Evolutionary conservation across 208 protist genomes (phyloP), one percentile per base, ranked within the genome.

Genomic region (Porcisia hertigi): DNA sequence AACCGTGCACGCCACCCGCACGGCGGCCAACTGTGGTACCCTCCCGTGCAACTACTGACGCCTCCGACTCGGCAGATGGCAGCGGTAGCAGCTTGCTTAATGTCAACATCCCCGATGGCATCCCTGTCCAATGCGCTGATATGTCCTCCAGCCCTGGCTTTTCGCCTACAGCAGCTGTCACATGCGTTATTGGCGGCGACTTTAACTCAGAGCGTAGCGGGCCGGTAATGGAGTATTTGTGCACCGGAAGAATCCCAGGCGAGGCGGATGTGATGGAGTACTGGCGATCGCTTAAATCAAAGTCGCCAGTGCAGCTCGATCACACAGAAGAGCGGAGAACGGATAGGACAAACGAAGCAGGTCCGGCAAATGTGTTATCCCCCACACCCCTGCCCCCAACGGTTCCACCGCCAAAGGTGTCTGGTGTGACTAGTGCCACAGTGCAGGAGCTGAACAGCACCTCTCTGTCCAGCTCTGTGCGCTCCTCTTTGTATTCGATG

Each of bases 141-240:
- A 53, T 70, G 30, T 36, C 62, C 30, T 76, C 73, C n/a, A 62
- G 36, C 9, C 59, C 34, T 43, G 65, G 55, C 9, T 66, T 49
- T 0, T 30, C 16, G 14, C n/a, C 49, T 20, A 54, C 69, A 2
- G 52, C 52, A 6, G 63, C 55, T 11, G 87, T 94, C 14, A 82
- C 81, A 2, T 87, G 86, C 59, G 73, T 97, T 63, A 78, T 97
- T 57, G 88, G 80, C 16, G 93, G 93, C 36, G 93, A 97, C 82
- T 94, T 96, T 70, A 97, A 97, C 78, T 77, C 86, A 1, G 91
- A 97, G n/a, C 82, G 79, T 43, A 86, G 45, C 54, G 79, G 83
- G 6, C 74, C 89, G 3, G 80, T 86, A 3, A 71, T 93, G 58
- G 70, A 75, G 45, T 97, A 92, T 70, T 45, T 93, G 23, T 58